Base-by-base conservation (phyloP, 176 grass and related monocot genomes). In the Avena eriantha region DNA sequence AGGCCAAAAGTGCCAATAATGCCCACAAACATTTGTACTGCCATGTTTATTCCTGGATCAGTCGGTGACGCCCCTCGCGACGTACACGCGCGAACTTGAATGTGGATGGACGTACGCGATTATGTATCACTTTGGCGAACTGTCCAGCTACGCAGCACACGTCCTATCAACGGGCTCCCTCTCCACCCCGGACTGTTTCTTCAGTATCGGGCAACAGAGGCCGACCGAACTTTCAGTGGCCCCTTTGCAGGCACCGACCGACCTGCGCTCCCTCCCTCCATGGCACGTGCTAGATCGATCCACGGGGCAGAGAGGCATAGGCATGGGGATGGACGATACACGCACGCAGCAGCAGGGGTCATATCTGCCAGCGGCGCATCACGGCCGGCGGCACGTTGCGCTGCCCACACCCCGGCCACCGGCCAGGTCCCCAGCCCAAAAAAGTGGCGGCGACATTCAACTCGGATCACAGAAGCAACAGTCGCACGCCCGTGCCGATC, bases 241-340 rank as follows among this genome's bases (percentile, higher is more conserved):
- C 71, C 71, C 71, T 49, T 49, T 0, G n/a, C 67, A 41, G 39
- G 18, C 71, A 29, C 60, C 23, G 60, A 64, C 60, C 70, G 5
- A 22, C 70, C 21, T 73, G 41, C 36, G 36, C 18, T n/a, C 36
- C 69, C 18, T n/a, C 36, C 69, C 39, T 41, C 39, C 6, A 71
- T 45, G 69, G 69, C 70, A 73, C 41, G 70, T 73, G 19, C 41
- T n/a, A 24, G 70, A 69, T 72, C 35, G 36, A 23, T 57, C 18
- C 6, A 69, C 12, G 3, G 68, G 35, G 68, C 35, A n/a, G 35
- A 70, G 36, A 35, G 8, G 63, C 13, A 29, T 29, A 66, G 63
- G 13, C 49, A 46, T 8, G 43, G 43, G 8, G 43, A 10, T 15
- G 4, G 54, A 8, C 18, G 54, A 18, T 9, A 16, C 65, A 18